A percentile compares a stretch with the other conserved stretches of the same genome.
phyloP scores from a whole-genome alignment of 345 rosid genomes.

The Eucalyptus tenuipes region DNA sequence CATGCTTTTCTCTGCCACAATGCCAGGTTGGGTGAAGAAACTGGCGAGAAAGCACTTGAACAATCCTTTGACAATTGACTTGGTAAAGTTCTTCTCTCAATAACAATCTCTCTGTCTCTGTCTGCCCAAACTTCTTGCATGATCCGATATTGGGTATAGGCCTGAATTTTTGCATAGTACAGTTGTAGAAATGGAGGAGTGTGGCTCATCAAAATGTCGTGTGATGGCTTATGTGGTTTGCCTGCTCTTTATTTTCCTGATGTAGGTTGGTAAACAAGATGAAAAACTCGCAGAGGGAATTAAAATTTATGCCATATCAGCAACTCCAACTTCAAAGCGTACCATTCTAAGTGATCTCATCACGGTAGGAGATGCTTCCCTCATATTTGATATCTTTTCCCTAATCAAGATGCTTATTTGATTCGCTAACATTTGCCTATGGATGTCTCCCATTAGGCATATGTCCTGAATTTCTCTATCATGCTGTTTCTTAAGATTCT shows the following conservation, averaged over 20 bases:
- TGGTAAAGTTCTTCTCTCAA: constrained; percentile 31
- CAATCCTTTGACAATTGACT: constrained; percentile 79
- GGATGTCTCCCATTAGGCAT: not conserved
- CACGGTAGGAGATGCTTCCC: constrained; percentile 32
- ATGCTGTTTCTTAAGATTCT: not conserved
- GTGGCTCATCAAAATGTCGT: not conserved
- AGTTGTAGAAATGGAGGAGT: not conserved
- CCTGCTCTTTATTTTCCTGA: not conserved
- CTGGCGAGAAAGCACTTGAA: constrained; percentile 82
- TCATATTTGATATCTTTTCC: not conserved
- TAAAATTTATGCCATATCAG: constrained; percentile 72
- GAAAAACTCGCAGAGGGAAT: constrained; percentile 97
- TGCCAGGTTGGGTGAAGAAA: constrained; percentile 97
- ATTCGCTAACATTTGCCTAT: not conserved
- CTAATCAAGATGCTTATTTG: not conserved
- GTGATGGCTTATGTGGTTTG: not conserved
- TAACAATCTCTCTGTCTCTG: not conserved
- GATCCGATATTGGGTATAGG: not conserved
- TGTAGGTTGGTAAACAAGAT: constrained; percentile 85
- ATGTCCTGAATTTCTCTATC: not conserved
- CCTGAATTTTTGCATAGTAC: not conserved
- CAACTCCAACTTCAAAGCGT: constrained; percentile 68
- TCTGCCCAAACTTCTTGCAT: not conserved
- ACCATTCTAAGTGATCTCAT: constrained; percentile 87
- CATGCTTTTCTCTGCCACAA: constrained; percentile 99